A percentile compares a stretch with the other conserved stretches of the same genome.
These are phyloP conservation scores for Quercus ilex DNA, from an alignment of 306 rosid genomes.

Conservation along the genomic window DNA sequence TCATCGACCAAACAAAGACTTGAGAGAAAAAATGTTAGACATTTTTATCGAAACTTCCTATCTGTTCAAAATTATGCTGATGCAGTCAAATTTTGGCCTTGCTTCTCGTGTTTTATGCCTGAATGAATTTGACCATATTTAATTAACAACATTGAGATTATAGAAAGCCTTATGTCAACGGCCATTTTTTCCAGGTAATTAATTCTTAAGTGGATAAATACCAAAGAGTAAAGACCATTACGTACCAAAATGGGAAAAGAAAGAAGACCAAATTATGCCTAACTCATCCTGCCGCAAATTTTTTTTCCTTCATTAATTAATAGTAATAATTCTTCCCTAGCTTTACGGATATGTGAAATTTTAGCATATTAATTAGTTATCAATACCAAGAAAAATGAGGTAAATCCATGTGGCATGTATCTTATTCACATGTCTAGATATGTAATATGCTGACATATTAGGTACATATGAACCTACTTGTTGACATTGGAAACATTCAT, in stretches of 20 bases:
- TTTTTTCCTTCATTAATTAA: neutral
- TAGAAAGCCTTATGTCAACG: neutral
- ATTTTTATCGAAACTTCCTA: neutral
- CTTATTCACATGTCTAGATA: too few species aligned
- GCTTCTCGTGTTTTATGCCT: neutral
- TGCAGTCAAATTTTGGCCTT: neutral
- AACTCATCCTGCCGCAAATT: neutral
- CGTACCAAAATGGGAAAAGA: neutral
- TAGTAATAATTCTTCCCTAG: neutral
- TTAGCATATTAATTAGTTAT: neutral
- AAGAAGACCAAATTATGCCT: neutral
- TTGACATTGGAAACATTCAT: too few species aligned
- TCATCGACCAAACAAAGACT: neutral
- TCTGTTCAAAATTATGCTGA: neutral
- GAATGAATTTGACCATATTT: neutral
- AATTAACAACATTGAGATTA: neutral
- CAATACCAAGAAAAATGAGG: too few species aligned
- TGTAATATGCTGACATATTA: too few species aligned
- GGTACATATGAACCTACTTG: too few species aligned
- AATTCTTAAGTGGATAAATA: neutral
- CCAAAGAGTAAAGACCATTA: neutral
- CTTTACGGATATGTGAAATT: neutral
- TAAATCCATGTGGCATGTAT: too few species aligned
- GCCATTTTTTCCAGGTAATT: neutral
- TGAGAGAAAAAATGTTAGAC: neutral